Base-by-base conservation (phyloP, 208 protist genomes). In the Endotrypanum monterogeii region DNA sequence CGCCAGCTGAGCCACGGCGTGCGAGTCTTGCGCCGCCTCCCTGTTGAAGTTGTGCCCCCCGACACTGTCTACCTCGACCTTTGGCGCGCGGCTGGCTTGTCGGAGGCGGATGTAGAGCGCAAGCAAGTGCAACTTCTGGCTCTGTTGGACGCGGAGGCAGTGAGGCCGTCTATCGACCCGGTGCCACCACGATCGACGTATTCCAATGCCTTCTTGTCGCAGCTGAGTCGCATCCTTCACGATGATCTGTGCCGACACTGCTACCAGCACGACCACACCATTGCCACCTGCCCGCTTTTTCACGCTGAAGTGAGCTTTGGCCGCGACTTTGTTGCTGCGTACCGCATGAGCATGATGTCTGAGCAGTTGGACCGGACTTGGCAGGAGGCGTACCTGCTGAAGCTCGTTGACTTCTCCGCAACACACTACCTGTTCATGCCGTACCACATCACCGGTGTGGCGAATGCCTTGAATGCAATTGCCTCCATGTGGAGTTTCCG, bases 331-430 rank as follows among this genome's bases (percentile, higher is more conserved):
- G 83, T 96, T 18, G 92, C 92, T 2, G 89, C 89, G 35, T 96
- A 95, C 61, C 89, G 92, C 67, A 94, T 96, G 89, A 89, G 86
- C 60, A 93, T 95, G 89, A 95, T 95, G 87, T 91, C 86, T 0
- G 92, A 95, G 73, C 87, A 96, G 73, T 80, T 96, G 39, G 83
- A 88, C 52, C 71, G 75, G 1, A 87, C 91, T 32, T 94, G 88
- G 87, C 92, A 93, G 73, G 83, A 92, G 73, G 85, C 76, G 28
- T 95, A 95, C 71, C 73, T 96, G 60, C 65, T 94, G 41, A 88
- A 85, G 80, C 81, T 95, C 18, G 79, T 89, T 0, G 83, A 90
- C 39, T 96, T 96, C 73, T 85, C 90, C 62, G 39, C 50, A 4
- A 67, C 78, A 30, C 90, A 96, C 56, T 70, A 63, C 12, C 35